Evolutionary conservation across 129 eudicot species (phyloP).

Genomic region (Flaveria ramosissima): DNA sequence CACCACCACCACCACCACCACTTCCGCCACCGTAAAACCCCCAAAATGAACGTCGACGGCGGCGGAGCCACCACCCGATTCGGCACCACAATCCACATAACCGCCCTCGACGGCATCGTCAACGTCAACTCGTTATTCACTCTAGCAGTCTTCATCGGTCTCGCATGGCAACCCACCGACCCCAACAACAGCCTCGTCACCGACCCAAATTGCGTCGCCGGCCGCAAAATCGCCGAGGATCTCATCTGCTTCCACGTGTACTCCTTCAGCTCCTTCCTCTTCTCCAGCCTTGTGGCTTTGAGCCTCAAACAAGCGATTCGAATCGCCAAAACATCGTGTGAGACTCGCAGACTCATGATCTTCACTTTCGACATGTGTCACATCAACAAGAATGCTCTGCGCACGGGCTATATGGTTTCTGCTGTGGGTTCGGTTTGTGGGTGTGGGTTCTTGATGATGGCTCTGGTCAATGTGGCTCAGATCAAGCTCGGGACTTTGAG

Average conservation of each 20-base stretch:
- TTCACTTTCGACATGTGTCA: conserved; percentile 52
- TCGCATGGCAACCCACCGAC: conserved; percentile 87
- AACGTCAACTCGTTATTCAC: conserved; percentile 90
- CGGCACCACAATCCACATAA: conserved; percentile 65
- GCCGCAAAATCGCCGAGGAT: conserved; percentile 51
- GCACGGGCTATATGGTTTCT: conserved; percentile 75
- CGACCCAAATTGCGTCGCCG: conserved; percentile 46
- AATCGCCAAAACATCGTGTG: conserved; percentile 41
- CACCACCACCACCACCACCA: neutral
- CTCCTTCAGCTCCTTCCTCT: conserved; percentile 86
- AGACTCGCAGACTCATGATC: conserved; percentile 26
- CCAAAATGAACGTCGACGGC: conserved; percentile 18
- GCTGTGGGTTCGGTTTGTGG: conserved; percentile 84
- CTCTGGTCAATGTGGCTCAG: conserved; percentile 79
- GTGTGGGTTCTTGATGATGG: conserved; percentile 80
- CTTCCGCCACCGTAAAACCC: conserved; percentile 16
- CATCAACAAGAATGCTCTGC: conserved; percentile 52
- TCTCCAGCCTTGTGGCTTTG: conserved; percentile 84
- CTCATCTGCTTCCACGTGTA: conserved; percentile 84
- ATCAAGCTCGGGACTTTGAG: conserved; percentile 77
- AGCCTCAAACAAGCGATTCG: conserved; percentile 85
- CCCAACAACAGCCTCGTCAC: conserved; percentile 51
- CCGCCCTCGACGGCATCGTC: conserved; percentile 74
- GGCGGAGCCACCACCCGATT: conserved; percentile 6
- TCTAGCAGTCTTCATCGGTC: conserved; percentile 86